These are phyloP conservation scores for Fusarium acutatum DNA, from an alignment of 2,329 filamentous ascomycete genomes.

Conservation along the genomic window DNA sequence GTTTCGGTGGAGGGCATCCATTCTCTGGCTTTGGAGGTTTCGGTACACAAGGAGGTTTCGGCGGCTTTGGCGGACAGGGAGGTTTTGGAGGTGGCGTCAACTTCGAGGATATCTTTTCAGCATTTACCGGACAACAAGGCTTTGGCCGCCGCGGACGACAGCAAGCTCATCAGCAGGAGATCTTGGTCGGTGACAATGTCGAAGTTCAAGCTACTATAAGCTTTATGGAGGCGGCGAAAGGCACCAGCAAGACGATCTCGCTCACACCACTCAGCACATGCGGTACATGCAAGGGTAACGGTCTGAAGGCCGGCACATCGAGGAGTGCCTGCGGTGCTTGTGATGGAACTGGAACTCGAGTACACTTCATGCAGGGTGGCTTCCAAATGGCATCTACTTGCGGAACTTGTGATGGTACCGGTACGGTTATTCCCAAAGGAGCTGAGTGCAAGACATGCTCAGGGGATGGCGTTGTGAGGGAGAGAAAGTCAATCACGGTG, in stretches of 20 bases:
- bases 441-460: conserved; percentile 82
- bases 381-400: conserved; percentile 98
- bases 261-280: conserved; percentile 86
- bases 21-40: conserved; percentile 63
- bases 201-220: conserved; percentile 93
- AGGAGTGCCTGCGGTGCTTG: conserved; percentile 79
- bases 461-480: conserved; percentile 85
- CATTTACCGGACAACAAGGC: conserved; percentile 71
- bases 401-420: conserved; percentile 79
- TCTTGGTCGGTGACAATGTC: conserved; percentile 93
- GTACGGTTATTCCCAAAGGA: conserved; percentile 78
- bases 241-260: conserved; percentile 84
- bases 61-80: conserved; percentile 54
- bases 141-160: conserved; percentile 59
- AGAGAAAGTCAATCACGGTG: conserved; percentile 83
- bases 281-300: conserved; percentile 82
- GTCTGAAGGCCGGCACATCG: conserved; percentile 82
- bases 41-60: conserved; percentile 29
- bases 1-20: conserved; percentile 70
- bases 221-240: conserved; percentile 96
- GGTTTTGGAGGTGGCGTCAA: conserved; percentile 88
- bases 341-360: conserved; percentile 83
- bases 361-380: conserved; percentile 89
- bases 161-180: conserved; percentile 78
- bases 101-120: conserved; percentile 94